Evolutionary conservation across 1,139 yeast genomes (phyloP), one percentile per base, ranked within the genome.

Genomic region (Arxiozyma bovina): DNA sequence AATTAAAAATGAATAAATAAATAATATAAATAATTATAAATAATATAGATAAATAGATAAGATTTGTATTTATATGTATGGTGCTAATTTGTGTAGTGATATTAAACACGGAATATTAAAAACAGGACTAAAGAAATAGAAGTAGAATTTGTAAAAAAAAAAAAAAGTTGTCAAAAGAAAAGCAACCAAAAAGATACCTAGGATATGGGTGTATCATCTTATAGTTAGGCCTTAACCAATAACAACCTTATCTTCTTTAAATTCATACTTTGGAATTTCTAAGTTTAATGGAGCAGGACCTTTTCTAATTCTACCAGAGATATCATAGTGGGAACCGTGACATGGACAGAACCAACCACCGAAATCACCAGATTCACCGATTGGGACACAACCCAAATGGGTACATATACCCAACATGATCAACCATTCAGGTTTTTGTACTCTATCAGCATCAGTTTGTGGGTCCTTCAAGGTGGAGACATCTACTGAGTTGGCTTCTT

Each of bases 281-380:
- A 94, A 83, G 82, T 93, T 93, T 75, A 90, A 83, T 72, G 99
- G 99, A 73, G 99, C 99, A 69, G 99, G 99, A 67, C 99, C 99
- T 79, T 85, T 93, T 85, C 99, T 89, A 74, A 94, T 93, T 85
- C 99, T 93, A 74, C 99, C 99, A 61, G 98, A 86, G 78, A 94
- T 94, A 78, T 94, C 99, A 78, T 94, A 94, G 77, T 94, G 99
- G 73, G 99, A 93, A 82, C 99, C 99, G 80, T 94, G 99, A 80
- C 99, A 94, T 63, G 99, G 99, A 77, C 99, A 94, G 93, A 94
- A 94, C 99, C 99, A 94, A 72, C 99, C 99, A 74, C 97, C 98
- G 69, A 83, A 94, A 76, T 94, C 99, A 77, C 99, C 99, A 62
- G 98, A 87, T 78, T 94, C 99, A 73, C 99, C 99, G 71, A 94